Base-by-base conservation (phyloP, 2,329 filamentous ascomycete genomes). In the Fusarium euwallaceae region DNA sequence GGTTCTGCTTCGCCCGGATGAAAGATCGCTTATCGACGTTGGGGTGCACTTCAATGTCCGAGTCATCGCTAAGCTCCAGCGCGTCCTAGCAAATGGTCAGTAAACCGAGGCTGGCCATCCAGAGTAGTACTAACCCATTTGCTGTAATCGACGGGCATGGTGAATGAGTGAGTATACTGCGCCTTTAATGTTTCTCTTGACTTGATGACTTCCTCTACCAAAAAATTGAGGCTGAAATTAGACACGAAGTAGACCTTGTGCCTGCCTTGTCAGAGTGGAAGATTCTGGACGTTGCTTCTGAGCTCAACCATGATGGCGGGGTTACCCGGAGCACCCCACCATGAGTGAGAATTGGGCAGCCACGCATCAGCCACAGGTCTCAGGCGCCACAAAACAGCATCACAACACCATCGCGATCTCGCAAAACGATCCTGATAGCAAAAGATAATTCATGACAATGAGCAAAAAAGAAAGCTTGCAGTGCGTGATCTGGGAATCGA, bases 21-120 rank as follows among this genome's bases (percentile, higher is more conserved):
- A 99, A 99, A 71, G 96, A 98, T 61, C 93, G 91, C 84, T 99
- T 99, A 87, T 99, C 97, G 82, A 99, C 97, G 82, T 99, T 99
- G 70, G 97, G 97, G 84, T 99, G 97, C 61, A 98, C 97, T 86
- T 99, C 97, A 79, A 99, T 92, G 81, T 99, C 97, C 61, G 95
- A 98, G 85, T 99, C 97, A 84, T 99, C 97, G 80, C 95, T 98
- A 81, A 99, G 92, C 91, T 99, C 97, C 81, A 99, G 90, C 69
- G 93, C 92, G 82, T 98, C 94, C 92, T 94, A 70, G 16, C 32
- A 63, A 67, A 63, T 62, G 48, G 45, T 51, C 55, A 48, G 68
- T 77, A 39, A 78, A 64, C 36, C 37, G 43, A 7, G 11, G 37
- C 45, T 36, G 24, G 11, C 20, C 11, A 56, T 22, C 11, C 6